phyloP scores from a whole-genome alignment of 2,329 filamentous ascomycete genomes.

The Ceratocystis colombiana region DNA sequence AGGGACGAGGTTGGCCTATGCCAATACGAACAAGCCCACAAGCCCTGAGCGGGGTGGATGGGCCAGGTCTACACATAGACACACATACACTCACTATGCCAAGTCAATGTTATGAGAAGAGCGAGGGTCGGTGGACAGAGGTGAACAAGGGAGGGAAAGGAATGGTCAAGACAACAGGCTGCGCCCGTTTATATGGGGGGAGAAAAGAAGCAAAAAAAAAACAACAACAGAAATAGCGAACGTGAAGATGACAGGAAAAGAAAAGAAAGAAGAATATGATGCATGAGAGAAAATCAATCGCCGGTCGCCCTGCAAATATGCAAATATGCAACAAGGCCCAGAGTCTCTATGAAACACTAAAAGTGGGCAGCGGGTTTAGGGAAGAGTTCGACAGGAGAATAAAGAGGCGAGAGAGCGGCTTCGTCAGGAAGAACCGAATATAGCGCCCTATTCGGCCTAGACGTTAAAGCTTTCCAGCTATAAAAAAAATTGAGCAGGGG shows the following conservation, averaged over 20 bases:
- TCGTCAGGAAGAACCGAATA: not conserved
- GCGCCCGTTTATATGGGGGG: slow-evolving; percentile 12
- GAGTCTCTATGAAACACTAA: slow-evolving; percentile 4
- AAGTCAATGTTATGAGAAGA: not conserved
- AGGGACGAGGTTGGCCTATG: slow-evolving; percentile 16
- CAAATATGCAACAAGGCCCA: not conserved
- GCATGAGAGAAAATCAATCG: not conserved
- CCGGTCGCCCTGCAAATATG: not conserved
- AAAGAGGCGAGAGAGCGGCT: not conserved
- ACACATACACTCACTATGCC: slow-evolving; percentile 5
- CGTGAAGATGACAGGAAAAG: not conserved
- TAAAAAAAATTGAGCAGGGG: not conserved
- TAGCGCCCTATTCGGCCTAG: not conserved
- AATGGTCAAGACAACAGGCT: slow-evolving; percentile 6
- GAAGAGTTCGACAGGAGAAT: not conserved
- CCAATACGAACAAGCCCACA: slow-evolving; percentile 15
- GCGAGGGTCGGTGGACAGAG: not conserved
- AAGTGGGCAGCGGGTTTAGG: not conserved
- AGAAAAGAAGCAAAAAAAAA: slow-evolving; percentile 10
- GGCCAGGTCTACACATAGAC: slow-evolving; percentile 13
- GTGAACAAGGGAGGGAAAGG: not conserved
- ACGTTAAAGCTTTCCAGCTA: slow-evolving; percentile 4
- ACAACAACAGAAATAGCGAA: not conserved
- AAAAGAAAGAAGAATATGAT: not conserved
- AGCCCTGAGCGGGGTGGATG: slow-evolving; percentile 13